Conservation (phyloP, 192 early-diverging fungal species). For the Irineochytrium annulatum region DNA sequence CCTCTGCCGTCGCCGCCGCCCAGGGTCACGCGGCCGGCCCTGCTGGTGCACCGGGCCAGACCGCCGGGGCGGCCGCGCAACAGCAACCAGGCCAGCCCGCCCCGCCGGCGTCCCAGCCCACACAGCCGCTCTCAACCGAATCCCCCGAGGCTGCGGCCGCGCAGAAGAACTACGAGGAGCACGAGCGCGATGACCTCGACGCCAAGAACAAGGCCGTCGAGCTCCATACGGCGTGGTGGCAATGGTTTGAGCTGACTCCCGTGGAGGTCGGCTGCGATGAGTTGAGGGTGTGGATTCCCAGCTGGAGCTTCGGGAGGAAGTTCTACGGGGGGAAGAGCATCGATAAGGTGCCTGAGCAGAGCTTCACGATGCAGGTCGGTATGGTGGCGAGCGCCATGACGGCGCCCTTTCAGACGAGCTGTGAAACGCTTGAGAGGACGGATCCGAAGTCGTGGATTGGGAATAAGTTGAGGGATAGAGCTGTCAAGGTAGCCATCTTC, state of each 20-base stretch:
- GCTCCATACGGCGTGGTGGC: conserved; percentile 37
- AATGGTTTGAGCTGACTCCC: conserved; percentile 83
- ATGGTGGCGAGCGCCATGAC: conserved; percentile 27
- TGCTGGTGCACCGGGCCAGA: too few species aligned
- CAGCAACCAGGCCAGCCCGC: too few species aligned
- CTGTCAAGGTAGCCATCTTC: conserved; percentile 6
- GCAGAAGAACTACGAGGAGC: conserved; percentile 1
- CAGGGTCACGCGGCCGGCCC: too few species aligned
- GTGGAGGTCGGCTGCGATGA: conserved; percentile 79
- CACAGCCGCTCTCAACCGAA: too few species aligned
- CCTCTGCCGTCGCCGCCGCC: too few species aligned
- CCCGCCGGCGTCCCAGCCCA: too few species aligned
- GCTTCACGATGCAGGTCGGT: conserved; percentile 65
- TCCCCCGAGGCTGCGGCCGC: not conserved
- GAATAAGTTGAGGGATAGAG: not conserved
- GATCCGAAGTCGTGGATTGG: conserved; percentile 7
- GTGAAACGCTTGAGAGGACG: conserved; percentile 25
- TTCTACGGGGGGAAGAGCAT: conserved; percentile 61
- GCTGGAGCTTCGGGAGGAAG: conserved; percentile 71
- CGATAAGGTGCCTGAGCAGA: conserved; percentile 63
- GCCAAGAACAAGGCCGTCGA: not conserved
- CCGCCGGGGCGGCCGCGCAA: too few species aligned
- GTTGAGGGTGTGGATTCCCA: conserved; percentile 67
- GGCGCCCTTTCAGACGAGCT: conserved; percentile 17
- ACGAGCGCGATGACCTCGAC: conserved; percentile 18